Base-by-base conservation (phyloP, 2,329 filamentous ascomycete genomes). In the Hymenoscyphus linearis region DNA sequence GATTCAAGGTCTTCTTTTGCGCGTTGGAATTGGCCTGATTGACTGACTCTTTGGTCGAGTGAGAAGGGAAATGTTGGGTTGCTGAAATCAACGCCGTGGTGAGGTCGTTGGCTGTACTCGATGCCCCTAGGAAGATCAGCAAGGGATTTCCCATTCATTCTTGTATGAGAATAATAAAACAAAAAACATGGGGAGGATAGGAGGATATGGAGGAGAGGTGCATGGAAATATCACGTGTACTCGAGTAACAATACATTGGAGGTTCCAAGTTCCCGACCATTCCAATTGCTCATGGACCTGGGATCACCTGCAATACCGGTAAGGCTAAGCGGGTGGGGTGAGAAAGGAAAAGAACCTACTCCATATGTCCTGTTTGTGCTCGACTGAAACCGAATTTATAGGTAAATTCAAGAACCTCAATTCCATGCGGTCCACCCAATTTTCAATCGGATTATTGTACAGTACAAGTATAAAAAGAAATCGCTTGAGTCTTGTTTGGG, bases 11-110 rank as follows among this genome's bases (percentile, higher is more conserved):
- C 62, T 47, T 62, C 59, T 52, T 64, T 65, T n/a, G 68, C 64
- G 22, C 60, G 44, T 14, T 67, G 62, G 55, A 69, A 67, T 10
- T 60, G 60, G 50, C 70, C 67, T 25, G 61, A 66, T 63, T 68
- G 64, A 13, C 44, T 55, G 2, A 71, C 55, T 27, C 67, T 65
- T 35, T 66, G 58, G 52, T 70, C 67, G 9, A 71, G 25, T 18
- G 69, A 64, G 12, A 66, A 63, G 22, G 69, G 69, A 34, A 68
- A 68, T 14, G 34, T 47, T 37, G n/a, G 14, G 16, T 52, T 50
- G 52, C 27, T 25, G n/a, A 25, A 25, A 22, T 22, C 44, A 50
- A 25, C 44, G 13, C 18, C 44, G 5, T 44, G 13, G 3, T 35
- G 18, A 9, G 52, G 25, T 34, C 52, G n/a, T n/a, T 10, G 14